phyloP scores from a whole-genome alignment of 495 filamentous ascomycete species.

The Annulohypoxylon moriforme region DNA sequence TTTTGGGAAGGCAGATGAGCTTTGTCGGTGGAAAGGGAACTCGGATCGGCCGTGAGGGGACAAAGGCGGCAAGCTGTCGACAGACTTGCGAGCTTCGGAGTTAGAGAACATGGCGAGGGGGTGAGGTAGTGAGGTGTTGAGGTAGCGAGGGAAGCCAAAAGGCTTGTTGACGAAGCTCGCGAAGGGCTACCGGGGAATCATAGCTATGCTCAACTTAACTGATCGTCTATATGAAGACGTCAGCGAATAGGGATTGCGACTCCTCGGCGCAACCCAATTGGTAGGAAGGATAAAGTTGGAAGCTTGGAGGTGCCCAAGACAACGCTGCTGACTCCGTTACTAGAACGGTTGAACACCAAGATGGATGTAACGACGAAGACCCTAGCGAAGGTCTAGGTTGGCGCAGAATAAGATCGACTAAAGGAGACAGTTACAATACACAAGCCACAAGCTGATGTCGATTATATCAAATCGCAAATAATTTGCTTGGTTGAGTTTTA shows the following conservation, averaged over 20 bases:
- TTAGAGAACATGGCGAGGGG: constrained; percentile 72
- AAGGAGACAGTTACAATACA: neutral
- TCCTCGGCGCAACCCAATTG: constrained; percentile 25
- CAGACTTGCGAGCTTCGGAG: constrained; percentile 72
- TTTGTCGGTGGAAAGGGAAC: constrained; percentile 67
- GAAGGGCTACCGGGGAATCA: constrained; percentile 50
- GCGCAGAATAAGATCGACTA: neutral
- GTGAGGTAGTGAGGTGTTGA: too few relatives aligned
- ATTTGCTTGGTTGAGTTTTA: constrained; percentile 1
- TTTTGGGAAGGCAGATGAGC: constrained; percentile 36
- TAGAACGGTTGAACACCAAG: neutral
- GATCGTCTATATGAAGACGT: constrained; percentile 31
- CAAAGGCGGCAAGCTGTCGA: constrained; percentile 71
- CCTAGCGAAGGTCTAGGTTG: neutral
- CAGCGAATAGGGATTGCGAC: constrained; percentile 19
- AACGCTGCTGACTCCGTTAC: neutral
- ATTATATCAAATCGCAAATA: neutral
- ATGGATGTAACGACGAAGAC: constrained; percentile 1
- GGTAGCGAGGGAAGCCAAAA: constrained; percentile 37
- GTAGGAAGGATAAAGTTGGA: constrained; percentile 2
- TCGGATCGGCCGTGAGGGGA: constrained; percentile 66
- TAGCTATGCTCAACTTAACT: constrained; percentile 41
- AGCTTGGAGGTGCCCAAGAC: constrained; percentile 1
- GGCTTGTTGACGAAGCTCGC: constrained; percentile 48
- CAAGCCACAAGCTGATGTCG: neutral